A percentile compares a stretch with the other conserved stretches of the same genome.
These are phyloP conservation scores for Fusarium nodosum DNA, from an alignment of 2,329 filamentous ascomycete genomes.

Conservation along the genomic window DNA sequence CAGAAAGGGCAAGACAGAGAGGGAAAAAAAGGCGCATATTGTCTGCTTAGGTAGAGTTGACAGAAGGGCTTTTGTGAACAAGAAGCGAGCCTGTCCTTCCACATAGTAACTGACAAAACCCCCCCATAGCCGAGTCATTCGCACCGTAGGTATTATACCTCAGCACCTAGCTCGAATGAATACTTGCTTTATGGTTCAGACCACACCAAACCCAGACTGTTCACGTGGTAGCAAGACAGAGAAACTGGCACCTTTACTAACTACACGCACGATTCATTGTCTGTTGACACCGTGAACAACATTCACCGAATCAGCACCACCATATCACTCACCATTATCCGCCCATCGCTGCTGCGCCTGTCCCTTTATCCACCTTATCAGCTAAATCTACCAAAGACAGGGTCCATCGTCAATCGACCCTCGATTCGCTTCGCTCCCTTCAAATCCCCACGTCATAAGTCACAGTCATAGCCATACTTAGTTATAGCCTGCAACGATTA, in stretches of 20 bases:
- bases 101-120: slow-evolving; percentile 33
- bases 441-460: slow-evolving; percentile 40
- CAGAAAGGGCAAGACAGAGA: slow-evolving; percentile 19
- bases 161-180: background rate
- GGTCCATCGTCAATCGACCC: slow-evolving; percentile 25
- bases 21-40: slow-evolving; percentile 30
- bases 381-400: slow-evolving; percentile 20
- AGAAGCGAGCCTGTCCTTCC: slow-evolving; percentile 1
- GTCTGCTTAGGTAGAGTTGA: slow-evolving; percentile 13
- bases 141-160: slow-evolving; percentile 14
- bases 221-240: slow-evolving; percentile 27
- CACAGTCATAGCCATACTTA: slow-evolving; percentile 16
- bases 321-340: slow-evolving; percentile 1
- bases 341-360: slow-evolving; percentile 2
- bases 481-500: slow-evolving; percentile 35
- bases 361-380: slow-evolving; percentile 29
- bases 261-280: slow-evolving; percentile 6
- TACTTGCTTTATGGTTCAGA: slow-evolving; percentile 1
- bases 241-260: slow-evolving; percentile 2
- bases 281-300: slow-evolving; percentile 2
- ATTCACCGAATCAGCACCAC: background rate
- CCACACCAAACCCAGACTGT: slow-evolving; percentile 18
- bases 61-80: slow-evolving; percentile 11
- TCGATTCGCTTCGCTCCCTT: slow-evolving; percentile 27
- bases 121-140: slow-evolving; percentile 42